Conservation (phyloP, 176 grass and related monocot genomes). For the Oryza officinalis region DNA sequence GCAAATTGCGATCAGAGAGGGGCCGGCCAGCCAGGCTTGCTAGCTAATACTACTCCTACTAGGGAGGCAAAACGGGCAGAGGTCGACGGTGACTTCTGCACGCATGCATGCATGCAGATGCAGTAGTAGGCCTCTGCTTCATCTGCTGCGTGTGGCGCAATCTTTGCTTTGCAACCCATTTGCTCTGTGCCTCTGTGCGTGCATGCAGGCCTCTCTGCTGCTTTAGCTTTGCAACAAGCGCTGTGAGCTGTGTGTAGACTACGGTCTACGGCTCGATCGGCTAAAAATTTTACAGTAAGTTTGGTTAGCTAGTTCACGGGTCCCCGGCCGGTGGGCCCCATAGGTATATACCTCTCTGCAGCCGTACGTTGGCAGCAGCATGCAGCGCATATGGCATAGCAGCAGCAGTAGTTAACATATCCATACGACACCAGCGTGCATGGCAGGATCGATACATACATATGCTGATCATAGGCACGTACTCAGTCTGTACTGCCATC, state of each 20-base stretch:
- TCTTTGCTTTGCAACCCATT: too few species aligned
- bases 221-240: too few species aligned
- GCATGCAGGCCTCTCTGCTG: too few species aligned
- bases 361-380: neutral
- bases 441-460: neutral
- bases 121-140: neutral
- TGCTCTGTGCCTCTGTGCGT: too few species aligned
- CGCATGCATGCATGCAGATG: neutral
- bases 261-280: neutral
- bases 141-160: too few species aligned
- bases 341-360: neutral
- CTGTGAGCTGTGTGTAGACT: too few species aligned
- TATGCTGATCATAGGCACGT: neutral
- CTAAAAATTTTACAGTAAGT: neutral
- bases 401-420: neutral
- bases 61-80: conserved; percentile 55
- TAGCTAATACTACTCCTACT: too few species aligned
- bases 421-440: neutral
- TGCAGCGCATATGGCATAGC: neutral
- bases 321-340: neutral
- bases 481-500: neutral
- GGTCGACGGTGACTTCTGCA: conserved; percentile 59
- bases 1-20: neutral
- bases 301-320: neutral
- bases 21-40: neutral